Conservation (phyloP, 352 stramenopile genomes). For the Aphanomyces stellatus region DNA sequence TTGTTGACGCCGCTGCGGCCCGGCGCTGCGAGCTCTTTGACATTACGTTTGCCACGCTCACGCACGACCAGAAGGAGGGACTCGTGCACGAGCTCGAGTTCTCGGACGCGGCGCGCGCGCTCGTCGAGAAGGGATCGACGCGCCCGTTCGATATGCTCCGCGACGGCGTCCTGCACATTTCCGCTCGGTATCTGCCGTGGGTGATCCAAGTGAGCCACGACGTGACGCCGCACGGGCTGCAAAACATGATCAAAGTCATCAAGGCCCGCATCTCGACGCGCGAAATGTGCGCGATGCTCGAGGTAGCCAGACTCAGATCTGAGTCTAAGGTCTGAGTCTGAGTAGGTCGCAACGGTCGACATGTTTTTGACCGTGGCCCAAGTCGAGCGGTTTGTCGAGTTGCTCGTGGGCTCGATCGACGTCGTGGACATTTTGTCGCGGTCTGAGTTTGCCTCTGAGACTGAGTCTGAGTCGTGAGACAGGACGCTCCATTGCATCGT, state of each 20-base stretch:
- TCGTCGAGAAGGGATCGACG: constrained; percentile 27
- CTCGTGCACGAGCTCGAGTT: constrained; percentile 21
- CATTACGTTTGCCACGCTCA: constrained; percentile 31
- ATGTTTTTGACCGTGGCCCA: constrained; percentile 38
- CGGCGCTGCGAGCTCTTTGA: constrained; percentile 37
- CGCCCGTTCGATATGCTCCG: constrained; percentile 32
- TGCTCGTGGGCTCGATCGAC: constrained; percentile 31
- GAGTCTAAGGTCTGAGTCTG: neutral
- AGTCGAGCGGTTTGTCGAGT: constrained; percentile 34
- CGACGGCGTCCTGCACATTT: constrained; percentile 31
- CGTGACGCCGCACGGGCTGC: neutral
- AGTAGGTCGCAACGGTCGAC: constrained; percentile 25
- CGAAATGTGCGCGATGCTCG: constrained; percentile 15
- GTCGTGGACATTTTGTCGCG: constrained; percentile 46
- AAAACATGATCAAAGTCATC: constrained; percentile 13
- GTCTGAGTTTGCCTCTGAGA: too few relatives aligned
- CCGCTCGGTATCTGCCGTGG: constrained; percentile 37
- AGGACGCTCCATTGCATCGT: constrained; percentile 23
- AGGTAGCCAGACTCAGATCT: too few relatives aligned
- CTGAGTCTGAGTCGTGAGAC: too few relatives aligned
- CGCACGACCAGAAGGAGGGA: constrained; percentile 19
- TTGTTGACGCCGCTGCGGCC: constrained; percentile 37
- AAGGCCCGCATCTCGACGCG: constrained; percentile 14
- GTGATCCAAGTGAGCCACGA: neutral
- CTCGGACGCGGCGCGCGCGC: constrained; percentile 25